These are phyloP conservation scores for Yamadazyma sp. DNA, from an alignment of 805 yeast species.

Conservation along the genomic window DNA sequence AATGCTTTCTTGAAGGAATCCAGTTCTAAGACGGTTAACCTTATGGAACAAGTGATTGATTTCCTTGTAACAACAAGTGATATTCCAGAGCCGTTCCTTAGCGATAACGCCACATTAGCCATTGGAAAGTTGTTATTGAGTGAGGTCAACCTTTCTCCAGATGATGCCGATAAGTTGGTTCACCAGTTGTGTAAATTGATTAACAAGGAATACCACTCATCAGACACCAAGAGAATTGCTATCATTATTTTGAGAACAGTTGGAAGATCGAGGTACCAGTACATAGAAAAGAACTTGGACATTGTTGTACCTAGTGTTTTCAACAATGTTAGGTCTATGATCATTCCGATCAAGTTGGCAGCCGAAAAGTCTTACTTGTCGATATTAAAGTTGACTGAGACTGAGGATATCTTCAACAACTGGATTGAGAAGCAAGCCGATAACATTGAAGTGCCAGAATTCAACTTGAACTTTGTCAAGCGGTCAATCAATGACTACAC, in stretches of 20 bases:
- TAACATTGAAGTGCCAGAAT: conserved; percentile 34
- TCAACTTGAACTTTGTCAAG: conserved; percentile 48
- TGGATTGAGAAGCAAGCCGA: conserved; percentile 58
- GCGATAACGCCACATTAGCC: conserved; percentile 78
- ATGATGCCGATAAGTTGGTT: conserved; percentile 44
- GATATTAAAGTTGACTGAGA: conserved; percentile 65
- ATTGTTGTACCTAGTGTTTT: conserved; percentile 71
- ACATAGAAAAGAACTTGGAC: conserved; percentile 55
- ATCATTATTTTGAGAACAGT: conserved; percentile 75
- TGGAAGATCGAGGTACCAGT: conserved; percentile 56
- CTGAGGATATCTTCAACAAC: conserved; percentile 57
- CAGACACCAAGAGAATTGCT: conserved; percentile 77
- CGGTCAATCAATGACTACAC: conserved; percentile 88
- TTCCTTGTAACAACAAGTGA: conserved; percentile 48
- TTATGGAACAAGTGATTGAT: conserved; percentile 48
- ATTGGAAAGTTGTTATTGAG: conserved; percentile 75
- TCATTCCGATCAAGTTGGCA: conserved; percentile 89
- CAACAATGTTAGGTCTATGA: conserved; percentile 78
- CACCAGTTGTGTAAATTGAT: conserved; percentile 47
- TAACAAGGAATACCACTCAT: conserved; percentile 59
- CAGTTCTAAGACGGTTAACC: conserved; percentile 58
- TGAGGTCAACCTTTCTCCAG: conserved; percentile 42
- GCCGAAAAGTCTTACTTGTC: conserved; percentile 88
- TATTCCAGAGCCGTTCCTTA: conserved; percentile 49
- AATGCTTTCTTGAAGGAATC: conserved; percentile 81